Base-by-base conservation (phyloP, 768 basidiomycete species). In the Mycena sanguinolenta region DNA sequence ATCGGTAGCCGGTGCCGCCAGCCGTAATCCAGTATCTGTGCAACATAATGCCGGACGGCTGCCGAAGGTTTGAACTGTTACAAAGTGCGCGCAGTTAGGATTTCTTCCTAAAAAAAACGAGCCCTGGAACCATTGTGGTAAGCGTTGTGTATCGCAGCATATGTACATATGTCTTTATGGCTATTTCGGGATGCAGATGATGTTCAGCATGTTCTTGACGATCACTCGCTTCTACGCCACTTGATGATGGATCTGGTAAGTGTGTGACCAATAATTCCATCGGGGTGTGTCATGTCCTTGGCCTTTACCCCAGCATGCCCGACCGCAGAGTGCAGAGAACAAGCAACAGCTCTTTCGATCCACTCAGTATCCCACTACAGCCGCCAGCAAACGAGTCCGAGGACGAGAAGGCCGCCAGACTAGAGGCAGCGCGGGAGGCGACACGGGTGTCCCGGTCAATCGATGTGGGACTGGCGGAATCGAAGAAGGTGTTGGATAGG, bases 321-420 rank as follows among this genome's bases (percentile, higher is more conserved):
- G 59, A 64, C 28, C 58, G 21, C 36, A 63, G 12, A 44, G 3
- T 55, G 3, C 32, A 57, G 1, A 17, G 63, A 17, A 44, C 25
- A 21, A 70, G 69, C 58, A 8, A 21, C 21, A 61, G 63, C 68
- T 71, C 70, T 1, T 58, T 67, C 69, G 82, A 84, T 74, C 83
- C 83, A 6, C 77, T 84, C 70, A 66, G 75, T 16, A 61, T 61
- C 25, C 68, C 2, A 44, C 61, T 68, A 32, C 77, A 75, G 54
- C 82, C 82, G 1, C 82, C 83, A 0, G 65, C 77, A 27, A 77
- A 80, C 74, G 83, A 84, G 74, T 76, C 80, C 3, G 76, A 80
- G 25, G 80, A 81, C 39, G 77, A 82, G 39, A 79, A 79, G 49
- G 75, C 69, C 14, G 57, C n/a, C 17, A 67, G 83, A 34, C 65